These are phyloP conservation scores for Venturia oleaginea DNA, from an alignment of 2,329 filamentous ascomycete species.

Conservation along the genomic window DNA sequence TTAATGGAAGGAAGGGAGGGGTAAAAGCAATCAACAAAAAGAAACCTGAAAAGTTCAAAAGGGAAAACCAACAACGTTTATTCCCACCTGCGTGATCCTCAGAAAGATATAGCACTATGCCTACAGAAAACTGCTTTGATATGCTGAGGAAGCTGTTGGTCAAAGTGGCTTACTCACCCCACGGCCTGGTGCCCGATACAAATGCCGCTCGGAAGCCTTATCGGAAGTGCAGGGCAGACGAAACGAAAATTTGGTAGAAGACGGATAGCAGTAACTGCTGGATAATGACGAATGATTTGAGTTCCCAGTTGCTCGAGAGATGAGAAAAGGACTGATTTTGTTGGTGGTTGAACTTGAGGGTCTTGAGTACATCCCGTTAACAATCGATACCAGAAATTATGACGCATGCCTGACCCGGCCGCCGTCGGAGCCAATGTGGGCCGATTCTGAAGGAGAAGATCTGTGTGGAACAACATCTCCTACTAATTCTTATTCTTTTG, in stretches of 20 bases:
- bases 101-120: background rate
- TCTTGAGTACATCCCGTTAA: background rate
- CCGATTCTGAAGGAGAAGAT: background rate
- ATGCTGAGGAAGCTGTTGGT: constrained; percentile 8
- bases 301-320: background rate
- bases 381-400: background rate
- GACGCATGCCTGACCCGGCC: background rate
- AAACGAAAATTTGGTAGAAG: background rate
- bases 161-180: constrained; percentile 7
- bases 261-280: background rate
- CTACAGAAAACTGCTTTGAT: background rate
- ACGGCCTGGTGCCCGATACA: background rate
- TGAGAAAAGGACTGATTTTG: background rate
- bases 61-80: background rate
- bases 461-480: background rate
- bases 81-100: background rate
- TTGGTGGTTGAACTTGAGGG: background rate
- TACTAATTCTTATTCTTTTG: background rate
- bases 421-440: background rate
- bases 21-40: background rate
- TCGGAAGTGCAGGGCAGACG: background rate
- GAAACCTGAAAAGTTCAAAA: background rate
- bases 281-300: background rate
- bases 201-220: background rate
- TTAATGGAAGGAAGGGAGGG: background rate